Percentiles rank a stretch among this genome's conserved stretches.
These are phyloP conservation scores for Penicillium psychrofluorescens DNA, from an alignment of 495 filamentous ascomycete genomes.

Conservation along the genomic window DNA sequence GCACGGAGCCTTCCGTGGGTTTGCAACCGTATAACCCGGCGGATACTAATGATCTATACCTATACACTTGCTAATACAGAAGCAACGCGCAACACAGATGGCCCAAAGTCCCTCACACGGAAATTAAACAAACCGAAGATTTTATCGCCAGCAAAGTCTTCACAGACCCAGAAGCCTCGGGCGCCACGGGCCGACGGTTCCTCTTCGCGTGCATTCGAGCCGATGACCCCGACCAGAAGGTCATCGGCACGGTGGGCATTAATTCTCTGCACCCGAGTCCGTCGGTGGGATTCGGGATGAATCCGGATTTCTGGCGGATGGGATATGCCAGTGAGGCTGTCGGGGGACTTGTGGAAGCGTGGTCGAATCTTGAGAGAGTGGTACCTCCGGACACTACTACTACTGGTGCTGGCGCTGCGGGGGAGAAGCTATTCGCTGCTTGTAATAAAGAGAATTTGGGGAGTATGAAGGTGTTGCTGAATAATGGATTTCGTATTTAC, in stretches of 20 bases:
- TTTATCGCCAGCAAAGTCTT: conserved; percentile 13
- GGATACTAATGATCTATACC: not conserved
- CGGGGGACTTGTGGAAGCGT: conserved; percentile 11
- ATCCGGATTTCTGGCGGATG: conserved; percentile 18
- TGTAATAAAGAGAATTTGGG: conserved; percentile 16
- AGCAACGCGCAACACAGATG: conserved; percentile 5
- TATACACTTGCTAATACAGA: not conserved
- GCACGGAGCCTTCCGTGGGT: not conserved
- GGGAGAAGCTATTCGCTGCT: conserved; percentile 14
- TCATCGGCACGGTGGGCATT: conserved; percentile 15
- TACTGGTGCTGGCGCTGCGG: no score
- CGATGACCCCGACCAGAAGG: conserved; percentile 8
- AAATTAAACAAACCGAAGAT: conserved; percentile 13
- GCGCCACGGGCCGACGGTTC: conserved; percentile 13
- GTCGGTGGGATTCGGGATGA: conserved; percentile 18
- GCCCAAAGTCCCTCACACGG: conserved; percentile 11
- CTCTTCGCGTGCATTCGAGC: conserved; percentile 10
- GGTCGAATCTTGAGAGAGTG: conserved; percentile 15
- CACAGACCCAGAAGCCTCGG: conserved; percentile 17
- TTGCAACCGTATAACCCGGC: not conserved
- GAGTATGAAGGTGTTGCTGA: conserved; percentile 17
- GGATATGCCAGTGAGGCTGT: conserved; percentile 17
- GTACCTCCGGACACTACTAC: not conserved
- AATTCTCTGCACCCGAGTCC: conserved; percentile 19
- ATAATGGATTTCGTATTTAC: conserved; percentile 9